Evolutionary conservation across 2,329 filamentous ascomycete species (phyloP).

Genomic region (Cladosporium colombiae): DNA sequence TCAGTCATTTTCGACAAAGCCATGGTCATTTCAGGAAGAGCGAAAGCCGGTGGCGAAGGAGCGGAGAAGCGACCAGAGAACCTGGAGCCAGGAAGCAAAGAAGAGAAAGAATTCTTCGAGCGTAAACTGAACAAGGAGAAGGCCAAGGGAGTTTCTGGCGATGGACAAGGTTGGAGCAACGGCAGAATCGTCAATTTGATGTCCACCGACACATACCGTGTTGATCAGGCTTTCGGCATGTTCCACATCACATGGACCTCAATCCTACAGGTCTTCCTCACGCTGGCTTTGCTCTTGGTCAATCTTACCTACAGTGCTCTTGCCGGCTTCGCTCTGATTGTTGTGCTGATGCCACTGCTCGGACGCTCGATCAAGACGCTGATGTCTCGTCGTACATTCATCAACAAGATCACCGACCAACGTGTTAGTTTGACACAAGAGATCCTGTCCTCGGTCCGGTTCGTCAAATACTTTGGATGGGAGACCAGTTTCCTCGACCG

Average conservation of each 20-base stretch:
- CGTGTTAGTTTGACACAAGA: slow-evolving; percentile 89
- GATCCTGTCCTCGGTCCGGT: slow-evolving; percentile 84
- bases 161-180: slow-evolving; percentile 86
- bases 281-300: slow-evolving; percentile 75
- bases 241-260: slow-evolving; percentile 92
- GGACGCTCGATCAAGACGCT: slow-evolving; percentile 75
- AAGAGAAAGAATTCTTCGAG: slow-evolving; percentile 54
- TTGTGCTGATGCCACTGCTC: slow-evolving; percentile 75
- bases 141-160: slow-evolving; percentile 58
- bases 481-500: slow-evolving; percentile 81
- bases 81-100: slow-evolving; percentile 50
- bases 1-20: slow-evolving; percentile 88
- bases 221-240: slow-evolving; percentile 84
- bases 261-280: slow-evolving; percentile 75
- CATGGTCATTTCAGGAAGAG: slow-evolving; percentile 83
- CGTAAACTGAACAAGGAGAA: slow-evolving; percentile 48
- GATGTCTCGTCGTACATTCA: slow-evolving; percentile 71
- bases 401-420: slow-evolving; percentile 94
- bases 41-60: slow-evolving; percentile 75
- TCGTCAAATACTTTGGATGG: slow-evolving; percentile 98
- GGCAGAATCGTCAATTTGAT: slow-evolving; percentile 90
- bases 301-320: slow-evolving; percentile 90
- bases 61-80: slow-evolving; percentile 40
- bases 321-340: slow-evolving; percentile 79
- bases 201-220: slow-evolving; percentile 90